Conservation (phyloP, 768 basidiomycete species). For the Serpula lacrymans region DNA sequence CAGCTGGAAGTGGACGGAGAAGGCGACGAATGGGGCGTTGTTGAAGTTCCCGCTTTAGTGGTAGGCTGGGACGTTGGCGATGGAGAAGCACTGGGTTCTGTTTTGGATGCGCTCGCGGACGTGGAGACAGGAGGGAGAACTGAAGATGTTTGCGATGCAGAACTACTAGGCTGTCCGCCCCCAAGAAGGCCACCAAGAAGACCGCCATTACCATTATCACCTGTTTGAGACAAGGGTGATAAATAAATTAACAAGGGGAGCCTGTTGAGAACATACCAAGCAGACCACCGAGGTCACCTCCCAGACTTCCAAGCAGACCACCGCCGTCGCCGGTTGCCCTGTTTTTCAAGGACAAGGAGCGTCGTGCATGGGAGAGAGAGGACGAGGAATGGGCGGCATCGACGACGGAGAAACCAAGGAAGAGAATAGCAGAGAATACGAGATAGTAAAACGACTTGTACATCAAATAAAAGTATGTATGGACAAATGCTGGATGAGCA, state of each 20-base stretch:
- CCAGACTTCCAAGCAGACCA: conserved; percentile 7
- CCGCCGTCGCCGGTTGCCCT: conserved; percentile 10
- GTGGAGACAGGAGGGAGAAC: conserved; percentile 9
- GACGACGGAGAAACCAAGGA: conserved; percentile 28
- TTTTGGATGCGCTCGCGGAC: conserved; percentile 1
- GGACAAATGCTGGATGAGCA: conserved; percentile 30
- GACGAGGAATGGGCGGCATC: conserved; percentile 40
- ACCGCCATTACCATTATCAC: conserved; percentile 1
- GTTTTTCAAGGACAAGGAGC: conserved; percentile 24
- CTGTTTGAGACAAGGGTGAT: conserved; percentile 2
- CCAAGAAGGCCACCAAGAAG: conserved; percentile 1
- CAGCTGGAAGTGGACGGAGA: neutral
- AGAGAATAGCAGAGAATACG: conserved; percentile 8
- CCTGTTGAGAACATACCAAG: conserved; percentile 10
- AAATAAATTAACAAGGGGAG: neutral
- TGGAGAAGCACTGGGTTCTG: too few relatives aligned
- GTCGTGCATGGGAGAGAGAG: conserved; percentile 31
- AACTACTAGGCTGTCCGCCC: conserved; percentile 8
- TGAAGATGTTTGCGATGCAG: conserved; percentile 11
- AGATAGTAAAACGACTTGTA: too few relatives aligned
- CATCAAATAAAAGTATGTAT: conserved; percentile 27
- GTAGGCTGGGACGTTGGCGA: too few relatives aligned
- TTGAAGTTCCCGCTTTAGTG: too few relatives aligned
- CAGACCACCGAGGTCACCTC: conserved; percentile 12
- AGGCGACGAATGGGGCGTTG: neutral